These are phyloP conservation scores for Posidonia australis DNA, from an alignment of 106 monocot genomes.

Conservation along the genomic window DNA sequence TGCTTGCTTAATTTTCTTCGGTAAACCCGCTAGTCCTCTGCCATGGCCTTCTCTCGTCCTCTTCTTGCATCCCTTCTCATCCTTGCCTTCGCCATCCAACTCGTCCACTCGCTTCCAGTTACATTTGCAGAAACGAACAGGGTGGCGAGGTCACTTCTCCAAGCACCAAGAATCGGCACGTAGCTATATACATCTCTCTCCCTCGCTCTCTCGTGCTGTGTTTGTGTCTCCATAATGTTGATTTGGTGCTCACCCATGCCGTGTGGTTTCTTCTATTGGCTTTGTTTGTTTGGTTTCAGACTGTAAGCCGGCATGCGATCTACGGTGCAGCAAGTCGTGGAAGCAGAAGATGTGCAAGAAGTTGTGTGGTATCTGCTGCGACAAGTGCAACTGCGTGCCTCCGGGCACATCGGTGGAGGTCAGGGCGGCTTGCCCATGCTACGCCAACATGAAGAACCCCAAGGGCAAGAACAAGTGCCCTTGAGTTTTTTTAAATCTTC, in stretches of 20 bases:
- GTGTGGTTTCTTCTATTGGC: not conserved
- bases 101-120: constrained; percentile 1
- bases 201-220: not conserved
- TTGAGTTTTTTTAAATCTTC: too few species aligned
- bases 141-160: not conserved
- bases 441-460: constrained; percentile 28
- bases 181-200: too few species aligned
- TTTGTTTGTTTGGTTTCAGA: not conserved
- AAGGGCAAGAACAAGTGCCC: constrained; percentile 28
- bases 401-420: constrained; percentile 14
- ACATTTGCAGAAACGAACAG: not conserved
- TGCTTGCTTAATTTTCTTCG: too few species aligned
- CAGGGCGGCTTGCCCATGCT: constrained; percentile 16
- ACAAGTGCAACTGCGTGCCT: constrained; percentile 24
- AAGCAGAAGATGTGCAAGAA: constrained; percentile 22
- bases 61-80: not conserved
- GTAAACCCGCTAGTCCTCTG: too few species aligned
- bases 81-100: not conserved
- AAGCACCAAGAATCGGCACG: not conserved
- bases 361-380: constrained; percentile 21
- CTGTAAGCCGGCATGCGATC: constrained; percentile 13
- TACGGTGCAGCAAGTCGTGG: constrained; percentile 20
- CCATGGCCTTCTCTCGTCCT: constrained; percentile 9
- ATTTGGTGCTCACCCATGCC: too few species aligned
- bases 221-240: too few species aligned